Base-by-base conservation (phyloP, 805 yeast genomes). In the Barnettozyma wickerhamii region DNA sequence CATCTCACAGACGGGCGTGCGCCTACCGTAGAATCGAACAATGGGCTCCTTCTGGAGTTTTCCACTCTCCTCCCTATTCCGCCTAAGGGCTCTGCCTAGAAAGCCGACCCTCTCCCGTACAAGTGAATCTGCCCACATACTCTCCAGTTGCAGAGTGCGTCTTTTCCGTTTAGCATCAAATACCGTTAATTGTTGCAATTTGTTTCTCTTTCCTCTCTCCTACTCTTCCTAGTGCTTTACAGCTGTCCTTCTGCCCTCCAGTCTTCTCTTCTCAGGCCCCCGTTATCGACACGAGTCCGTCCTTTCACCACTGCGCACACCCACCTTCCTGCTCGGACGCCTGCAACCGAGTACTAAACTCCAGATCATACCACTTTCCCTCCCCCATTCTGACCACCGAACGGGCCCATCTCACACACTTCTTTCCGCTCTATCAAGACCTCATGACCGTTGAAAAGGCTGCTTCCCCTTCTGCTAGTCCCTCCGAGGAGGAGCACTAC, bases 401-500 rank as follows among this genome's bases (percentile, higher is more conserved):
- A n/a, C n/a, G n/a, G n/a, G n/a, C n/a, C n/a, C n/a, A n/a, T 28
- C 14, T 17, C 30, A 28, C 14, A 13, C 30, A n/a, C n/a, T 20
- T 24, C 21, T 28, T 18, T 29, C 29, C 33, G 14, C 17, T 29
- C 24, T 19, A 5, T n/a, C 17, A 14, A 14, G 19, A 19, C 14
- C 14, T 19, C 12, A 35, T 35, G 37, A 35, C 37, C 17, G 31
- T 35, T 6, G 37, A 35, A 14, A 28, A 27, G 33, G 14, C 14
- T 19, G 21, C 19, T 10, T 31, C 15, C 6, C 12, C 15, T 9
- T 23, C 27, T 23, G 27, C 12, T 23, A 12, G 10, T 23, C 12
- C 30, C 21, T 19, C 19, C 24, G 33, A 37, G 6, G 43, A 35
- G 7, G 28, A 21, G 23, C 40, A 37, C 35, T 29, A 35, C 26